Base-by-base conservation (phyloP, 2,329 filamentous ascomycete species). In the Pyricularia grisea region DNA sequence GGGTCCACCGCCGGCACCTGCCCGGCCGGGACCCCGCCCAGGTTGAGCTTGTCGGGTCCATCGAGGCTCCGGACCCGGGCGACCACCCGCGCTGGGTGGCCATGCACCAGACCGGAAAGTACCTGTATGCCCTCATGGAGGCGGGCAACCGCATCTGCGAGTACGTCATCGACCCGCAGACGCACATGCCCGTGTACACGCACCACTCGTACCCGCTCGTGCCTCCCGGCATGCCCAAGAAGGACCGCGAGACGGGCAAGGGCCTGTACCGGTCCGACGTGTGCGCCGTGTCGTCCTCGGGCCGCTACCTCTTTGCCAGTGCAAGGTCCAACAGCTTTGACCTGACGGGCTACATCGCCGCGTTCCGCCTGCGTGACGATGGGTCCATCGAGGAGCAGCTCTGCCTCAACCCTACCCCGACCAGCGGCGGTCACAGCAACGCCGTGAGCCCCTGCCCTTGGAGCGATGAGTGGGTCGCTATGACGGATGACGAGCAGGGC, bases 21-120 rank as follows among this genome's bases (percentile, higher is more conserved):
- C 63, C 66, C 11, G 73, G 73, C 64, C 71, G 81, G 7, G 77
- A 84, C 68, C 82, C 85, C 2, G 90, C 90, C 20, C 81, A 84
- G 67, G 80, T 95, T 69, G 84, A 87, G 66, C 85, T 93, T 25
- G 85, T 94, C 69, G 92, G 91, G 73, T 88, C 85, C 75, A 83
- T 94, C 42, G 86, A 90, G 71, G 92, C 92, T 31, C 92, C 92
- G 0, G 84, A 85, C 65, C 79, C 86, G 2, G 84, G 84, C 71
- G 93, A 97, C 78, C 93, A 95, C 77, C 93, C 93, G 20, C 87
- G 93, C 75, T 97, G 93, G 93, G 91, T 96, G 17, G 92, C 92
- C 73, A 90, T 96, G 77, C 91, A 94, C 77, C 90, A 90, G 2
- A 86, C 86, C 0, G 92, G 92, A 25, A 86, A 88, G 70, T 93